Evolutionary conservation across 116 monocot species (phyloP).

Genomic region (Trichopus zeylanicus): DNA sequence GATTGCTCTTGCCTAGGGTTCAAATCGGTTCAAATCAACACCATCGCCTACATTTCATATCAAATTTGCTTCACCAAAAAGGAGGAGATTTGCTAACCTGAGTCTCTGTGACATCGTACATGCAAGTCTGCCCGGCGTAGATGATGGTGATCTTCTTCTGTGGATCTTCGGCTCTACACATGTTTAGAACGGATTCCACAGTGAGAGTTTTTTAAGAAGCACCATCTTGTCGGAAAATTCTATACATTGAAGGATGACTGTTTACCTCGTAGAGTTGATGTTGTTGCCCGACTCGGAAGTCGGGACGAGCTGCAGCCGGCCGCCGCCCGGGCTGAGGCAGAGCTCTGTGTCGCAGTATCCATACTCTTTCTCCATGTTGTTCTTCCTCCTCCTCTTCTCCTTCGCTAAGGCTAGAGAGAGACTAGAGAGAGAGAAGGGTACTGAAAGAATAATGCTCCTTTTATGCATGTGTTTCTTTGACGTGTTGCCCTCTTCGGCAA

Average conservation of each 20-base stretch:
- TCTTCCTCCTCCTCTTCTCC: too few relatives aligned
- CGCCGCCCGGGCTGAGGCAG: slow-evolving; percentile 6
- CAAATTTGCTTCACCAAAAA: not conserved
- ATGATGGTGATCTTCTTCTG: slow-evolving; percentile 14
- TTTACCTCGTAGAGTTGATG: not conserved
- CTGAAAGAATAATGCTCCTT: too few relatives aligned
- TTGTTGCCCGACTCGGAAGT: not conserved
- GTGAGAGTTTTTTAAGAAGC: not conserved
- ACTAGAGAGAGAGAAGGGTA: too few relatives aligned
- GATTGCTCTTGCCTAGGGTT: slow-evolving; percentile 24
- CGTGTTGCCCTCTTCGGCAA: too few relatives aligned
- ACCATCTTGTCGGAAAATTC: not conserved
- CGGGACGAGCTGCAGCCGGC: not conserved
- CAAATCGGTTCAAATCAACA: not conserved
- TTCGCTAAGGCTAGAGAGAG: too few relatives aligned
- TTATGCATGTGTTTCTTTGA: too few relatives aligned
- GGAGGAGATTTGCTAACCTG: slow-evolving; percentile 2
- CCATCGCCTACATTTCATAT: not conserved
- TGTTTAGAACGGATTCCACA: not conserved
- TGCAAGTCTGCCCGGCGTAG: slow-evolving; percentile 11
- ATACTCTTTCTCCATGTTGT: not conserved
- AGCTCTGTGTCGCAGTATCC: slow-evolving; percentile 8
- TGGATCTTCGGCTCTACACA: not conserved
- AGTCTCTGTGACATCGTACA: slow-evolving; percentile 21
- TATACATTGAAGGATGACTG: not conserved